Conservation (phyloP, 352 stramenopile species). For the Globisporangium canariense region DNA sequence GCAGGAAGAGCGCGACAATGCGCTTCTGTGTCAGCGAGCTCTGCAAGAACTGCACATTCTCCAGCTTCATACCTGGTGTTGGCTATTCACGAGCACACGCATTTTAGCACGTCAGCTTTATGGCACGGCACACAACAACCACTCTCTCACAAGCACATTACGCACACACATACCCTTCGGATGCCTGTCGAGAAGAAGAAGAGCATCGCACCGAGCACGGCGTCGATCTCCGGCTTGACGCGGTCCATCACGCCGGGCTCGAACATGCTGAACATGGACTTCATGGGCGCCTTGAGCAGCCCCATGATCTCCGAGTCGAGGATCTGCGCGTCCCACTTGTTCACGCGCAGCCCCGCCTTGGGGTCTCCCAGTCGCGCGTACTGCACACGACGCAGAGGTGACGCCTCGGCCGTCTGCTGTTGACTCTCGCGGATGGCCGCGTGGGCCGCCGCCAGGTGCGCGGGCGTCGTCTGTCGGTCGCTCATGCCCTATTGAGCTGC, state of each 20-base stretch:
- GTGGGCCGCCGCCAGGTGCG: conserved; percentile 34
- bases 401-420: background rate
- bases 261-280: conserved; percentile 81
- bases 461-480: conserved; percentile 7
- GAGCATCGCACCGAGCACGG: conserved; percentile 42
- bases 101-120: background rate
- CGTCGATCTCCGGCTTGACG: conserved; percentile 76
- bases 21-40: conserved; percentile 45
- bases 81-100: conserved; percentile 30
- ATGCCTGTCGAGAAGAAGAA: conserved; percentile 68
- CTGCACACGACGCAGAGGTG: conserved; percentile 23
- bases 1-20: conserved; percentile 54
- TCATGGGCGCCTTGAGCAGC: conserved; percentile 70
- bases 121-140: background rate
- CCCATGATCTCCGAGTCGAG: conserved; percentile 77
- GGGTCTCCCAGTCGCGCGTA: conserved; percentile 47
- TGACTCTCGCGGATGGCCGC: conserved; percentile 37
- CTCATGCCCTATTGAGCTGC: conserved; percentile 5
- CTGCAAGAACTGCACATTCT: conserved; percentile 67
- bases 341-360: conserved; percentile 56
- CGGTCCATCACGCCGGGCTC: conserved; percentile 57
- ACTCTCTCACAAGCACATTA: background rate
- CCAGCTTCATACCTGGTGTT: conserved; percentile 81
- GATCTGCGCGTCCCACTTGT: conserved; percentile 82
- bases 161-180: conserved; percentile 34